Conservation (phyloP, 2,329 filamentous ascomycete species). For the Trichoderma koningii region DNA sequence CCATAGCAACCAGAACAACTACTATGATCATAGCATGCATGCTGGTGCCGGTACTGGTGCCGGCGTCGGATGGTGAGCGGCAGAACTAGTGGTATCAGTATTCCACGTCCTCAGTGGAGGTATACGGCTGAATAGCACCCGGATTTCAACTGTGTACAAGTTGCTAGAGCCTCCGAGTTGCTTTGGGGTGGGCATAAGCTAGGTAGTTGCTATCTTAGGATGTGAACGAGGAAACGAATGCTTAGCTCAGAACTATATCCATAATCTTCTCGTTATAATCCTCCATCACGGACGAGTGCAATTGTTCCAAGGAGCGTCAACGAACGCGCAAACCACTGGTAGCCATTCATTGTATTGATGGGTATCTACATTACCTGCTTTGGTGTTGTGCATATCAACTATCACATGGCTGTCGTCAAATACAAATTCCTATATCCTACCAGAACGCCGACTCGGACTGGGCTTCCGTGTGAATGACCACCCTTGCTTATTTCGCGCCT, state of each 20-base stretch:
- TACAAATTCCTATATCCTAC: conserved; percentile 34
- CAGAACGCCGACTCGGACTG: conserved; percentile 40
- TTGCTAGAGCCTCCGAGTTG: background rate
- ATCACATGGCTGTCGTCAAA: conserved; percentile 32
- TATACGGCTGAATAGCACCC: background rate
- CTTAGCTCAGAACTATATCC: background rate
- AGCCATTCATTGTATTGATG: conserved; percentile 33
- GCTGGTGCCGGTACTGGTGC: background rate
- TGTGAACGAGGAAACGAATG: background rate
- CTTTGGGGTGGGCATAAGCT: no score
- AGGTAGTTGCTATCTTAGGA: background rate
- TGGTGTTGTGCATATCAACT: conserved; percentile 21
- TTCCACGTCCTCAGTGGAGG: background rate
- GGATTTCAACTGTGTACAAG: background rate
- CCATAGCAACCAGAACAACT: conserved; percentile 25
- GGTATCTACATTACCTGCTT: conserved; percentile 40
- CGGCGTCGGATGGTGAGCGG: conserved; percentile 8
- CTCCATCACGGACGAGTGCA: no score
- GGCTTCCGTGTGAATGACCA: conserved; percentile 23
- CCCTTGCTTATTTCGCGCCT: conserved; percentile 60
- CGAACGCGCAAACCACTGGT: background rate
- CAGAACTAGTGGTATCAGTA: background rate
- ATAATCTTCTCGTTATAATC: no score
- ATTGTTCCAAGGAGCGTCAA: no score
- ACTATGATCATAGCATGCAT: conserved; percentile 4